Conservation (phyloP, 306 rosid genomes). For the apple (Malus domestica) region DNA sequence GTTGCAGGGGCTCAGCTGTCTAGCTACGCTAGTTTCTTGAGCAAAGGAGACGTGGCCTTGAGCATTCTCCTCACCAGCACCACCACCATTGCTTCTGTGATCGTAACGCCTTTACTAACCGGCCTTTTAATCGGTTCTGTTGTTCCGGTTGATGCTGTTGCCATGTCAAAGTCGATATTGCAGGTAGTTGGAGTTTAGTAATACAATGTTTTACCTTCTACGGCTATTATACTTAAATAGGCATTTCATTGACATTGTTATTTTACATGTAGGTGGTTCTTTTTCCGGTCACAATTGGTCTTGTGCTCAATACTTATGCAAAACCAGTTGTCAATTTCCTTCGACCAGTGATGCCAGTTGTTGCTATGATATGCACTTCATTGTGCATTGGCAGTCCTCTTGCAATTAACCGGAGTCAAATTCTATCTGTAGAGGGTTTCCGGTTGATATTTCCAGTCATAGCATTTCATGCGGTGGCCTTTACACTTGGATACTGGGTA, state of each 20-base stretch:
- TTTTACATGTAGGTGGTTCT: slow-evolving; percentile 67
- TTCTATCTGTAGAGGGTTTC: slow-evolving; percentile 70
- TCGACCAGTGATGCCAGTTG: slow-evolving; percentile 87
- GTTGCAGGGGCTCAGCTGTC: slow-evolving; percentile 97
- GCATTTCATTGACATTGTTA: slow-evolving; percentile 6
- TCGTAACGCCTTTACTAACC: slow-evolving; percentile 68
- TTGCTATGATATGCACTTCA: slow-evolving; percentile 95
- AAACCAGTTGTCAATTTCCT: slow-evolving; percentile 68
- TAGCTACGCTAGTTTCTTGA: slow-evolving; percentile 82
- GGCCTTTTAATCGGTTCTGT: slow-evolving; percentile 84
- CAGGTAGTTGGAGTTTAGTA: slow-evolving; percentile 45
- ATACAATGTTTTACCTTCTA: neutral
- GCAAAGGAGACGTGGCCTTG: slow-evolving; percentile 93
- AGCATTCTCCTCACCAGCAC: slow-evolving; percentile 91
- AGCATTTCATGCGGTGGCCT: slow-evolving; percentile 71
- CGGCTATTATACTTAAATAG: neutral
- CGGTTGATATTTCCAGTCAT: slow-evolving; percentile 66
- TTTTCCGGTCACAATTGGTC: slow-evolving; percentile 75
- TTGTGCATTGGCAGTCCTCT: slow-evolving; percentile 97
- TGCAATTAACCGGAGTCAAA: slow-evolving; percentile 68
- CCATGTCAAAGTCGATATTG: slow-evolving; percentile 93
- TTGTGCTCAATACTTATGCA: slow-evolving; percentile 84
- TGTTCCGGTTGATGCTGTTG: slow-evolving; percentile 86
- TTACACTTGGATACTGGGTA: slow-evolving; percentile 74
- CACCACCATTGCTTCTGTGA: slow-evolving; percentile 80